Evolutionary conservation across 805 yeast species (phyloP), one percentile per base, ranked within the genome.

Genomic region (Yarrowia hollandica): DNA sequence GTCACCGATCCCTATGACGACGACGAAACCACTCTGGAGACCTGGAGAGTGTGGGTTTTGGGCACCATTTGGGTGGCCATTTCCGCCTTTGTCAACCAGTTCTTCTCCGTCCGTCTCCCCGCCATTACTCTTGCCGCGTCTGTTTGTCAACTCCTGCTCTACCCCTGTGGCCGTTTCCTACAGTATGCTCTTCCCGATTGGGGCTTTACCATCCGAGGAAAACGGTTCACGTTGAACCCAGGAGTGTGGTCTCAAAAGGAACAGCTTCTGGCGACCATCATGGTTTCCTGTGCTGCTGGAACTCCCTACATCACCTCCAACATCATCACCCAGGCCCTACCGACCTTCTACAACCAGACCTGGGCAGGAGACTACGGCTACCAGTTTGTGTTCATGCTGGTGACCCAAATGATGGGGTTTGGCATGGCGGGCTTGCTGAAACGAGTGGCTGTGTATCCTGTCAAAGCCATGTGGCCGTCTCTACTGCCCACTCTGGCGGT

Each of bases 181-280:
- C 59, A 61, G 16, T 33, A 31, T 5, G 64, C 71, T 73, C 60
- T 81, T 14, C 85, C 86, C 26, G 76, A 76, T 55, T 72, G 71
- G 69, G 73, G 75, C 9, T 66, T 78, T 62, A 73, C 66, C 2
- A 52, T 76, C 57, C 63, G 66, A 35, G 77, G 82, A 54, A 71
- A 65, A 28, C 71, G 76, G 67, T 68, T 70, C 63, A 74, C 76
- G 7, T 67, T 83, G 58, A 82, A 82, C 67, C 85, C 85, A 1
- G 86, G 88, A 9, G 85, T 85, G 7, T 85, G 86, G 85, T 72
- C 75, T 25, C 74, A 69, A 61, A 84, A 84, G 64, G 89, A 84
- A 66, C 88, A 84, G 67, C 82, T 83, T 83, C 75, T 85, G 61
- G 75, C 85, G 1, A 80, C 88, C 0, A 57, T 71, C 14, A 64